These are phyloP conservation scores for Leccinum laetum DNA, from an alignment of 1,284 basidiomycete species.

Conservation along the genomic window DNA sequence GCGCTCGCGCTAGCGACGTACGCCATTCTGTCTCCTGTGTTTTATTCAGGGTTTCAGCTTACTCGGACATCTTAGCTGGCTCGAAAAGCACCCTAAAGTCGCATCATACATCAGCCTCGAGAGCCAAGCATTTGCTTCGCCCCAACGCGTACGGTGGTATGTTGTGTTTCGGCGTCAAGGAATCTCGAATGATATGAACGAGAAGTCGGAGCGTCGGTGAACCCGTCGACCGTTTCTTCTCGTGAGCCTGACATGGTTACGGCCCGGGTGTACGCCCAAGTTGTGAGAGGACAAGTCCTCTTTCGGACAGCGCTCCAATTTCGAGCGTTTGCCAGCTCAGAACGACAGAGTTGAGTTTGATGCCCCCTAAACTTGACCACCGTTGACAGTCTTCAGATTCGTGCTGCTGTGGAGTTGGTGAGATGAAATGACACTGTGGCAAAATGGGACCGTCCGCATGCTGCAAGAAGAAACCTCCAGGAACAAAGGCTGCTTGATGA, in stretches of 20 bases:
- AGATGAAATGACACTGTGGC: no score
- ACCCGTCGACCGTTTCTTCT: neutral
- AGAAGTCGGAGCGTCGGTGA: neutral
- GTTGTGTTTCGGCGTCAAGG: constrained; percentile 81
- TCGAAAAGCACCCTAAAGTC: constrained; percentile 71
- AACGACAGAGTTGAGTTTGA: constrained; percentile 9
- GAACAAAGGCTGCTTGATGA: constrained; percentile 7
- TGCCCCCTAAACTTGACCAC: neutral
- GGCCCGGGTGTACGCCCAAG: neutral
- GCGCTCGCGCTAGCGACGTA: constrained; percentile 72
- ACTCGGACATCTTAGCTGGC: constrained; percentile 42
- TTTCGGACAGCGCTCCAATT: neutral
- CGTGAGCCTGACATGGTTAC: constrained; percentile 5
- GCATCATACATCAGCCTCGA: constrained; percentile 77
- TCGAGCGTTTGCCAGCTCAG: neutral
- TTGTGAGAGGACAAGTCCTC: neutral
- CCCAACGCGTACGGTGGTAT: constrained; percentile 71
- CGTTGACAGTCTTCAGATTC: constrained; percentile 1
- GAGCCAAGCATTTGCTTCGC: constrained; percentile 60
- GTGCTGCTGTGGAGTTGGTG: neutral
- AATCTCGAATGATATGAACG: neutral
- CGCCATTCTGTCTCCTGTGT: constrained; percentile 12
- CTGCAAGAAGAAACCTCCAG: neutral
- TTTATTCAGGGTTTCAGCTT: neutral
- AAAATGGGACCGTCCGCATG: neutral